Percentiles rank a stretch among this genome's conserved stretches.
phyloP scores from a whole-genome alignment of 768 basidiomycete genomes.

The Wakefieldia striispora region DNA sequence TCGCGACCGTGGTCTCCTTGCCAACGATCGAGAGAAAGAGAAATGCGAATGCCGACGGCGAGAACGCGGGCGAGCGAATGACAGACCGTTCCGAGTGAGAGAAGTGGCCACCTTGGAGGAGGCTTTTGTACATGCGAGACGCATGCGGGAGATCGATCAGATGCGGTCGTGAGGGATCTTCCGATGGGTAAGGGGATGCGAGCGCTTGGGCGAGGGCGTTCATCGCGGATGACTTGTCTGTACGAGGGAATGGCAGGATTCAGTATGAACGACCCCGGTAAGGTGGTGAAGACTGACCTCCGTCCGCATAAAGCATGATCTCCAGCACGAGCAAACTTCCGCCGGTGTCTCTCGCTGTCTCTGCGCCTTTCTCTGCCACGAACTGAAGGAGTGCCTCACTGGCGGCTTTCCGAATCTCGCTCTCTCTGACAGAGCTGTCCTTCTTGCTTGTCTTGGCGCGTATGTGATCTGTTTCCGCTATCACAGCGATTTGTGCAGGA shows the following conservation, averaged over 20 bases:
- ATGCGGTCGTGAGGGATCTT: conserved; percentile 51
- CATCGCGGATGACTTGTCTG: conserved; percentile 71
- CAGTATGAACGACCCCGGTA: not conserved
- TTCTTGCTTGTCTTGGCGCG: conserved; percentile 85
- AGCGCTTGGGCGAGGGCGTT: conserved; percentile 60
- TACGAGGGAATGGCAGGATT: not conserved
- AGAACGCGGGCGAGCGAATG: conserved; percentile 52
- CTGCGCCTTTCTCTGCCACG: conserved; percentile 59
- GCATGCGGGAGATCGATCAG: conserved; percentile 80
- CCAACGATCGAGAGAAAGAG: conserved; percentile 56
- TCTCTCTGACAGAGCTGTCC: conserved; percentile 53
- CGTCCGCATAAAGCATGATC: conserved; percentile 81
- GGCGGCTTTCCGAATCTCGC: conserved; percentile 71
- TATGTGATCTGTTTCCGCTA: conserved; percentile 71
- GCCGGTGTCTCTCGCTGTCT: conserved; percentile 69
- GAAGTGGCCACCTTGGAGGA: conserved; percentile 91
- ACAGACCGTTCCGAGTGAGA: conserved; percentile 58
- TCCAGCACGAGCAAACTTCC: conserved; percentile 79
- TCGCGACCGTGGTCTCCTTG: conserved; percentile 46
- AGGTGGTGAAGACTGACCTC: conserved; percentile 53
- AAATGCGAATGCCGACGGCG: conserved; percentile 56
- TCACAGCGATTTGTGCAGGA: conserved; percentile 66
- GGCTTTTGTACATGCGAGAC: conserved; percentile 81
- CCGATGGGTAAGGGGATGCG: conserved; percentile 52
- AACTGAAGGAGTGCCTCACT: conserved; percentile 74